Percentiles rank a stretch among this genome's conserved stretches.
phyloP scores from a whole-genome alignment of 2,329 filamentous ascomycete genomes.

The Penicillium psychrosexuale region DNA sequence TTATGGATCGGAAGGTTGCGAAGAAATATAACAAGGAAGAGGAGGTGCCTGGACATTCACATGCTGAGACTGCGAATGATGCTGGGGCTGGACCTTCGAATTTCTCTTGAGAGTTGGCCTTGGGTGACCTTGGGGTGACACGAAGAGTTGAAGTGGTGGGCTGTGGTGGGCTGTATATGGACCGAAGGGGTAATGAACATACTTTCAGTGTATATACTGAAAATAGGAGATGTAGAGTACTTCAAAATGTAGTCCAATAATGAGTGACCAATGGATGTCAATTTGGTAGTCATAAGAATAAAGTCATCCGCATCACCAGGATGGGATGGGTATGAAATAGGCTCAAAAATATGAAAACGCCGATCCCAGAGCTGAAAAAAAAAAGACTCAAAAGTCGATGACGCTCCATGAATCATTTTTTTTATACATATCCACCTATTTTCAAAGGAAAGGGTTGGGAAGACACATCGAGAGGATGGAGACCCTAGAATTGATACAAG shows the following conservation, averaged over 20 bases:
- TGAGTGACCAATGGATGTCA: slow-evolving; percentile 5
- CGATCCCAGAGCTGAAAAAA: not conserved
- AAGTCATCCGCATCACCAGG: slow-evolving; percentile 11
- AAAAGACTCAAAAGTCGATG: not conserved
- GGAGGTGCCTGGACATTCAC: slow-evolving; percentile 17
- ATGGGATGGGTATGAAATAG: slow-evolving; percentile 7
- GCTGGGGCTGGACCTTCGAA: slow-evolving; percentile 18
- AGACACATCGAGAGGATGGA: not conserved
- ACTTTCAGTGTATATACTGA: not conserved
- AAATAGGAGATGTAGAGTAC: not conserved
- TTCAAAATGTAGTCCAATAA: not conserved
- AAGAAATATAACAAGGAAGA: slow-evolving; percentile 18
- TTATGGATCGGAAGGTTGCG: slow-evolving; percentile 24
- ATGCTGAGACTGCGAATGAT: slow-evolving; percentile 20
- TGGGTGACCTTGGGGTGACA: not conserved
- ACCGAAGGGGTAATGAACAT: not conserved
- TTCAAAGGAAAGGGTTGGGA: not conserved
- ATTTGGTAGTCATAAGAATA: slow-evolving; percentile 12
- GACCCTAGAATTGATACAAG: not conserved
- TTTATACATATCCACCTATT: slow-evolving; percentile 2
- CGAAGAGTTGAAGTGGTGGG: not conserved
- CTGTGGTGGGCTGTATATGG: not conserved
- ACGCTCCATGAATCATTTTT: not conserved
- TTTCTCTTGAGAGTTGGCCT: not conserved
- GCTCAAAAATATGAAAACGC: slow-evolving; percentile 1